Evolutionary conservation across 2,329 filamentous ascomycete genomes (phyloP).

Genomic region (Botrytis elliptica): DNA sequence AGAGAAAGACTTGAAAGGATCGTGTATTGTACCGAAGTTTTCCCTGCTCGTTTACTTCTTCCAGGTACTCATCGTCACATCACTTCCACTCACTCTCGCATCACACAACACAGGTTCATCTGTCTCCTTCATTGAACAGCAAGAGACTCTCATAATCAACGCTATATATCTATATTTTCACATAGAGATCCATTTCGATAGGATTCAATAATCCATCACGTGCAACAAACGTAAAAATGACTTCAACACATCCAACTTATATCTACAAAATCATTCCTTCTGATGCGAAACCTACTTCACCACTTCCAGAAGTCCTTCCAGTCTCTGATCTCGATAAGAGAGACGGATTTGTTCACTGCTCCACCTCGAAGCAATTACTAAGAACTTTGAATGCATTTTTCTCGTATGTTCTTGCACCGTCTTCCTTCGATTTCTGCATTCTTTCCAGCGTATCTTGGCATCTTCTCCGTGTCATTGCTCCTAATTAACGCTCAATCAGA

Average conservation of each 20-base stretch:
- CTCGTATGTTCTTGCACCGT: slow-evolving; percentile 9
- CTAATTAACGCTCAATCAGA: background rate
- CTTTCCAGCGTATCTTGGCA: background rate
- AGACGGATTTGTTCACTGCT: slow-evolving; percentile 36
- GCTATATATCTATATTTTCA: background rate
- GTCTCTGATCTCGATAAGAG: slow-evolving; percentile 34
- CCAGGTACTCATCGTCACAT: too few relatives aligned
- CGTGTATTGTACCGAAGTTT: background rate
- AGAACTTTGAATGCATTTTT: slow-evolving; percentile 36
- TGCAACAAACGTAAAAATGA: slow-evolving; percentile 20
- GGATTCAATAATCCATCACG: background rate
- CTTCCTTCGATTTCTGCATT: background rate
- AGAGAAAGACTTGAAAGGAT: background rate
- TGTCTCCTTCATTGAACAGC: background rate
- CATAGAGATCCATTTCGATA: background rate
- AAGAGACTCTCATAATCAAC: background rate
- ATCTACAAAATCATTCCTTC: slow-evolving; percentile 39
- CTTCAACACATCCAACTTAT: slow-evolving; percentile 31
- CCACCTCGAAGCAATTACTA: slow-evolving; percentile 33
- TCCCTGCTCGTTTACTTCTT: background rate
- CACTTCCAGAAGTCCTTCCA: slow-evolving; percentile 33
- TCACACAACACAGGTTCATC: background rate
- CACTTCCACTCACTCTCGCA: too few relatives aligned
- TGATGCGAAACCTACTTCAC: slow-evolving; percentile 26
- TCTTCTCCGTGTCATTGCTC: slow-evolving; percentile 22